phyloP scores from a whole-genome alignment of 73 alveolate species.

The Urostyla sp. region DNA sequence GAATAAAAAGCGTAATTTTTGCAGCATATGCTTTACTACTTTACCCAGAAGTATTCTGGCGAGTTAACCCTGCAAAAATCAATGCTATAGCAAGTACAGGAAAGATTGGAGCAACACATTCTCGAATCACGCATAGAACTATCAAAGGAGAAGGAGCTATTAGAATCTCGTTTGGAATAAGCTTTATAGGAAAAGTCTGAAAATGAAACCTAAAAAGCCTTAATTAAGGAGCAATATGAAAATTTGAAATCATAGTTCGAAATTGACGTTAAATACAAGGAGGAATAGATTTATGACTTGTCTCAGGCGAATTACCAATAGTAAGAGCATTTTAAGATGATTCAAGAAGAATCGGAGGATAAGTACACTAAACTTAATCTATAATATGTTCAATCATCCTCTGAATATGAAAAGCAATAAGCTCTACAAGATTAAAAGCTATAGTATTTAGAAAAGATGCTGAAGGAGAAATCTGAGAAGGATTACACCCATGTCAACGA shows the following conservation, averaged over 20 bases:
- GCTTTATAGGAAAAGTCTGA: constrained; percentile 44
- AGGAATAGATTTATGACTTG: not conserved
- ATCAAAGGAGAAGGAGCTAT: not conserved
- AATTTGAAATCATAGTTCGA: not conserved
- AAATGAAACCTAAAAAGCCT: not conserved
- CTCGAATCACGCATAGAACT: constrained; percentile 30
- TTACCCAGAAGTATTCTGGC: constrained; percentile 14
- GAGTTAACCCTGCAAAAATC: constrained; percentile 19
- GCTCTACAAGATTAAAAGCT: constrained; percentile 55
- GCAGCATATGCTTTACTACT: constrained; percentile 66
- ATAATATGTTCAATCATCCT: not conserved
- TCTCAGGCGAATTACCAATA: not conserved
- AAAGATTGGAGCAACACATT: constrained; percentile 11
- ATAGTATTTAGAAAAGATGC: constrained; percentile 59
- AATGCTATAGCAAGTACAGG: constrained; percentile 3
- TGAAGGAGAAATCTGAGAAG: constrained; percentile 21
- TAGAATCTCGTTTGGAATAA: not conserved
- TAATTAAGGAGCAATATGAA: constrained; percentile 28
- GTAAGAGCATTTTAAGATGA: constrained; percentile 4
- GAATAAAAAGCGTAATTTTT: constrained; percentile 72
- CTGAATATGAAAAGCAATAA: constrained; percentile 45
- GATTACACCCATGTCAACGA: constrained; percentile 52
- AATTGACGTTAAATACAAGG: not conserved
- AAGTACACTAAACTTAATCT: not conserved
- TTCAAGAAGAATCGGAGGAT: constrained; percentile 39